Evolutionary conservation across 2,329 filamentous ascomycete species (phyloP).

Genomic region (Hypoxylon sp.): DNA sequence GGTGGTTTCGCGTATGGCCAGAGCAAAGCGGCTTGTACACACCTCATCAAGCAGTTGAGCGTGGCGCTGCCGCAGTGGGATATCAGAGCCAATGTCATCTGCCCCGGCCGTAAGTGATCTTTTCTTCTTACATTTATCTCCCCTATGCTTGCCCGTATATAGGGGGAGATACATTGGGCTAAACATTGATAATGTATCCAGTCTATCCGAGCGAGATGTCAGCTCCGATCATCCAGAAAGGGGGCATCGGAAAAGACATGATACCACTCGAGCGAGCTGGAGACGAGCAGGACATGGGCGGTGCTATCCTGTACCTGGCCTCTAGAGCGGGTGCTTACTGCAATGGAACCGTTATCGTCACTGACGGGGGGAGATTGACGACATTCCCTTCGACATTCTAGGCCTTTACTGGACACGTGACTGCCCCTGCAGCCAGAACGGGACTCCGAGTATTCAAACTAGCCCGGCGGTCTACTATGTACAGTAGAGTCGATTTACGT

Average conservation of each 20-base stretch:
- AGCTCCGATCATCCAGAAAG: slow-evolving; percentile 58
- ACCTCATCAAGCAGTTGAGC: slow-evolving; percentile 78
- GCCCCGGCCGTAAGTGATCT: slow-evolving; percentile 60
- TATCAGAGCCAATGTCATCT: slow-evolving; percentile 66
- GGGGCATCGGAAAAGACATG: slow-evolving; percentile 56
- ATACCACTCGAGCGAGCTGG: slow-evolving; percentile 72
- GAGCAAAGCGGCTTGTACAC: slow-evolving; percentile 80
- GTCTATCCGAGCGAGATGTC: slow-evolving; percentile 74
- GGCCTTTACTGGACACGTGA: background rate
- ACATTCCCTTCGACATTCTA: slow-evolving; percentile 68
- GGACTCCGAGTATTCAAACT: background rate
- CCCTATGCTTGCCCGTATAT: no score
- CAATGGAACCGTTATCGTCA: slow-evolving; percentile 72
- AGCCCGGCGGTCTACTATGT: background rate
- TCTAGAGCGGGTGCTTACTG: slow-evolving; percentile 74
- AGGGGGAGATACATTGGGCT: no score
- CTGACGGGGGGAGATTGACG: slow-evolving; percentile 72
- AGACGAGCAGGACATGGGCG: slow-evolving; percentile 72
- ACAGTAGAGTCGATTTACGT: background rate
- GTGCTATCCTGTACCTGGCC: slow-evolving; percentile 73
- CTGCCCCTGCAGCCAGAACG: background rate
- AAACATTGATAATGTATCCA: slow-evolving; percentile 46
- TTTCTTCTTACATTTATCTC: background rate
- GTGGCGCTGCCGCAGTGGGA: slow-evolving; percentile 73
- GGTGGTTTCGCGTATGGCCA: slow-evolving; percentile 84